Evolutionary conservation across 805 yeast species (phyloP).

Genomic region (Groenewaldozyma tartarivorans): DNA sequence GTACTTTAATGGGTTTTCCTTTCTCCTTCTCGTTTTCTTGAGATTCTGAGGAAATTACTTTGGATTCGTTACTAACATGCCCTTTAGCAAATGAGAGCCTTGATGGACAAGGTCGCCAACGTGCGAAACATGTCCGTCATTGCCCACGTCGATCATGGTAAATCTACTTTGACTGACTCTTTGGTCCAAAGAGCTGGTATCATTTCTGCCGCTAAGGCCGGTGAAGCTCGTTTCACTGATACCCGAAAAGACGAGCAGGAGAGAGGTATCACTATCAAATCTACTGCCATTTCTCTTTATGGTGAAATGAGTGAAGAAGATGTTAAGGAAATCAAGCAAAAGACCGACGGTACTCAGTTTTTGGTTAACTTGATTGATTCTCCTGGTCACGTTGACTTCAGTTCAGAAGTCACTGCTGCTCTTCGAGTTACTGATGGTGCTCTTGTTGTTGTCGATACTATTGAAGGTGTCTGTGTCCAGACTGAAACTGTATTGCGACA

Average conservation of each 20-base stretch:
- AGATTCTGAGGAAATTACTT: no score
- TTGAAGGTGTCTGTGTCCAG: constrained; percentile 99
- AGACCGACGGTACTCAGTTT: constrained; percentile 87
- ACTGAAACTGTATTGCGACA: constrained; percentile 99
- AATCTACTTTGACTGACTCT: constrained; percentile 98
- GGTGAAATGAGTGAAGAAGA: constrained; percentile 82
- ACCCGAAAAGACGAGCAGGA: constrained; percentile 99
- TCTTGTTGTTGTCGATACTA: constrained; percentile 96
- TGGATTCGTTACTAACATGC: constrained; percentile 5
- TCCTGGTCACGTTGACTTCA: constrained; percentile 99
- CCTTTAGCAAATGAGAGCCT: constrained; percentile 81
- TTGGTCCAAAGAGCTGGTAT: constrained; percentile 99
- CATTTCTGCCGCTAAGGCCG: constrained; percentile 98
- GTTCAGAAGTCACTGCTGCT: constrained; percentile 99
- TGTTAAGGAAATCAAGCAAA: constrained; percentile 79
- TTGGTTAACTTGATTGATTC: constrained; percentile 97
- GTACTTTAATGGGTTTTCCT: constrained; percentile 1
- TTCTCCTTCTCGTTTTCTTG: neutral
- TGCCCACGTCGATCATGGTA: constrained; percentile 99
- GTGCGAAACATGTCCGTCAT: constrained; percentile 99
- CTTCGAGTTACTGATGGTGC: constrained; percentile 99
- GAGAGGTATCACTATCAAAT: constrained; percentile 99
- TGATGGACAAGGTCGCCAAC: constrained; percentile 99
- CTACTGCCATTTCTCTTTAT: constrained; percentile 95
- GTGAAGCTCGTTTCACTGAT: constrained; percentile 99